Conservation (phyloP, 2,329 filamentous ascomycete genomes). For the Cladophialophora bantiana region DNA sequence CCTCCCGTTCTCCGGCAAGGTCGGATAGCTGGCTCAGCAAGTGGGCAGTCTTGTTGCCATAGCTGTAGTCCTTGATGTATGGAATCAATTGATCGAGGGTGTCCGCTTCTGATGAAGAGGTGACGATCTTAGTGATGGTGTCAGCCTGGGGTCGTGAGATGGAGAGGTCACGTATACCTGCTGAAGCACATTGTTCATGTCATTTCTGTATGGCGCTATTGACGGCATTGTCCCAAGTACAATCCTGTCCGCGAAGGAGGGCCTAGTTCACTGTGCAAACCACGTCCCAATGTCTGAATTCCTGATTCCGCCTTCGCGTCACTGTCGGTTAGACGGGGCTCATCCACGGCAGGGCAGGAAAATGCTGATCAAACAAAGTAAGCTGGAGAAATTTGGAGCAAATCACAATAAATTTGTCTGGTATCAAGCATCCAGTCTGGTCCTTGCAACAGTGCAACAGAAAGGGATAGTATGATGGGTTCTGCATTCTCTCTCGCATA, state of each 20-base stretch:
- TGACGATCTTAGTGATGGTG: constrained; percentile 72
- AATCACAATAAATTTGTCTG: background rate
- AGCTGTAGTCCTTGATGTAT: constrained; percentile 86
- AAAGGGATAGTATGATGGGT: background rate
- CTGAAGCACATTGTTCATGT: constrained; percentile 50
- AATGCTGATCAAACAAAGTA: background rate
- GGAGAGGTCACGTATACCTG: constrained; percentile 43
- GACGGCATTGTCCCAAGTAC: constrained; percentile 45
- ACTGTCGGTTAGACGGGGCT: background rate
- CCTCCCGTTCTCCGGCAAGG: constrained; percentile 85
- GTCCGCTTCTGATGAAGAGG: constrained; percentile 88
- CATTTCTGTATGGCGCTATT: constrained; percentile 45
- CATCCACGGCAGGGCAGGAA: background rate
- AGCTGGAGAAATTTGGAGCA: background rate
- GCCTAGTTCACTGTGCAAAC: background rate
- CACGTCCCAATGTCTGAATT: background rate
- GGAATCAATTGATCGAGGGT: constrained; percentile 96
- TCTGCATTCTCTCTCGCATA: background rate
- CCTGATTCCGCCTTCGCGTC: background rate
- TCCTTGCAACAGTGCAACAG: background rate
- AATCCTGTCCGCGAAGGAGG: background rate
- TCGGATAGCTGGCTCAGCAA: constrained; percentile 79
- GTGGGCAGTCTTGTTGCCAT: constrained; percentile 73
- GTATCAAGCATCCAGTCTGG: background rate
- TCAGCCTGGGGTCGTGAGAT: constrained; percentile 19